These are phyloP conservation scores for Clavaria fumosa DNA, from an alignment of 768 basidiomycete genomes.

Conservation along the genomic window DNA sequence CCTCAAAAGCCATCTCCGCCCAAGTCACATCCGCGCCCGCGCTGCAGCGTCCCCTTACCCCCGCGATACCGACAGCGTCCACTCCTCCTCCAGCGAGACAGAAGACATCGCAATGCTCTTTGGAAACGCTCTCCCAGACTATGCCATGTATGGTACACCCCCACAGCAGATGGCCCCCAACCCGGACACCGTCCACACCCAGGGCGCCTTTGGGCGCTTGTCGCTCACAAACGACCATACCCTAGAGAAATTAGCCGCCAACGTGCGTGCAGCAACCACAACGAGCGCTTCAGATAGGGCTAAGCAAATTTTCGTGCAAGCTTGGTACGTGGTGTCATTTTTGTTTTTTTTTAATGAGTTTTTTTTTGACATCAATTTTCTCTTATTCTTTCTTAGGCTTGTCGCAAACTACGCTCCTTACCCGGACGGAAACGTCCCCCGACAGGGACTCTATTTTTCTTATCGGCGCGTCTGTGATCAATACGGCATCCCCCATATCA, in stretches of 20 bases:
- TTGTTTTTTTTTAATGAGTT: too few relatives aligned
- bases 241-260: conserved; percentile 74
- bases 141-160: conserved; percentile 44
- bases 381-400: conserved; percentile 35
- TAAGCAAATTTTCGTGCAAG: conserved; percentile 87
- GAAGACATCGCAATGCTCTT: conserved; percentile 77
- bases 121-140: conserved; percentile 37
- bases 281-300: conserved; percentile 85
- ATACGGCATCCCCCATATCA: conserved; percentile 87
- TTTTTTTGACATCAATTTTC: too few relatives aligned
- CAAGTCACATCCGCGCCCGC: conserved; percentile 64
- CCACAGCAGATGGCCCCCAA: conserved; percentile 32
- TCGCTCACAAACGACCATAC: conserved; percentile 60
- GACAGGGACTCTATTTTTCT: conserved; percentile 88
- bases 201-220: conserved; percentile 69
- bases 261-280: conserved; percentile 77
- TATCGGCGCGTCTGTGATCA: conserved; percentile 85
- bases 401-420: conserved; percentile 83
- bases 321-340: conserved; percentile 73
- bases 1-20: conserved; percentile 63
- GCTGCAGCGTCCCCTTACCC: conserved; percentile 75
- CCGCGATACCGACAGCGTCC: conserved; percentile 72
- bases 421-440: conserved; percentile 84
- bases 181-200: conserved; percentile 43
- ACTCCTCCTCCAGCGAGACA: conserved; percentile 80